These are phyloP conservation scores for Xylaria multiplex DNA, from an alignment of 2,329 filamentous ascomycete genomes.

Conservation along the genomic window DNA sequence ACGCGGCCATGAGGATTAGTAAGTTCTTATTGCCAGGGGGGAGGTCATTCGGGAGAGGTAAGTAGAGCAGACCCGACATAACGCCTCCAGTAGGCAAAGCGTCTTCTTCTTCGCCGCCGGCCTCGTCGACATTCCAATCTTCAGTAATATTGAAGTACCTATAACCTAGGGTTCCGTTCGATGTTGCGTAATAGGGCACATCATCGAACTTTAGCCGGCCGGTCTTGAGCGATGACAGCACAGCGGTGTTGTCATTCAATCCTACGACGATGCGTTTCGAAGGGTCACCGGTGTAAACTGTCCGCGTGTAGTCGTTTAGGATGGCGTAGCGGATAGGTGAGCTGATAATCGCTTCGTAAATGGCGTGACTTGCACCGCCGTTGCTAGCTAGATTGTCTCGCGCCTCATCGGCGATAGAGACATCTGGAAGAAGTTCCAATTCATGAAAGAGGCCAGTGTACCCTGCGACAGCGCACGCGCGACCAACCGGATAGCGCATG, in stretches of 20 bases:
- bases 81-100: not conserved
- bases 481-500: constrained; percentile 4
- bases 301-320: constrained; percentile 2
- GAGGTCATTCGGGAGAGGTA: not conserved
- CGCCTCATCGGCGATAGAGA: constrained; percentile 2
- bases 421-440: not conserved
- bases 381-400: not conserved
- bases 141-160: constrained; percentile 3
- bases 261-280: not conserved
- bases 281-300: not conserved
- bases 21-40: not conserved
- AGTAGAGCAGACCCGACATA: not conserved
- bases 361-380: not conserved
- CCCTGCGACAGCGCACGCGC: constrained; percentile 4
- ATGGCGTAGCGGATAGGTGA: not conserved
- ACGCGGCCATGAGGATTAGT: constrained; percentile 4
- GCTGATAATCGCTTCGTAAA: not conserved
- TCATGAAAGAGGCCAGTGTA: not conserved
- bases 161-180: not conserved
- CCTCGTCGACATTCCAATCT: not conserved
- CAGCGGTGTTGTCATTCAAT: not conserved
- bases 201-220: no score
- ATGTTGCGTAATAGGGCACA: not conserved
- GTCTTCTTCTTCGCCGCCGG: not conserved
- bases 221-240: not conserved